Conservation (phyloP, 1,284 basidiomycete species). For the Marasmius fiardii region DNA sequence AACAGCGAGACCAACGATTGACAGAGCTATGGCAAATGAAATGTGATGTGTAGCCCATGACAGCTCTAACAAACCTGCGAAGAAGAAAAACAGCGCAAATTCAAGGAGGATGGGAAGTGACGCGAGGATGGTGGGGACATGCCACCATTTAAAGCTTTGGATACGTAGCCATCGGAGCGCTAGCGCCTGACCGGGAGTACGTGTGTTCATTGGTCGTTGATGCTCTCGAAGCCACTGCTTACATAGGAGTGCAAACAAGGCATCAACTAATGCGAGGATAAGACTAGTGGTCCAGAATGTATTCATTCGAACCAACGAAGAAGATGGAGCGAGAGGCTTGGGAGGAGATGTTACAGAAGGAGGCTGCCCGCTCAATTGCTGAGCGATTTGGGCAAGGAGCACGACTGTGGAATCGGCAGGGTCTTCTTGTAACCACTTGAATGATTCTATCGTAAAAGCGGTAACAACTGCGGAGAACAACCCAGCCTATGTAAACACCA, state of each 20-base stretch:
- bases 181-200: background rate
- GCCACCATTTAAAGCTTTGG: background rate
- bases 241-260: conserved; percentile 8
- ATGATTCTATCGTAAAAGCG: conserved; percentile 6
- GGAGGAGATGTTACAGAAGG: background rate
- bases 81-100: conserved; percentile 2
- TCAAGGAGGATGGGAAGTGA: background rate
- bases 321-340: background rate
- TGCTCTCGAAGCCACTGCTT: conserved; percentile 13
- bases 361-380: background rate
- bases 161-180: background rate
- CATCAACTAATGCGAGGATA: background rate
- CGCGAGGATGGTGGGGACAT: background rate
- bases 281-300: conserved; percentile 9
- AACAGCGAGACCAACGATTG: background rate
- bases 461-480: conserved; percentile 6
- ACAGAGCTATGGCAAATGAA: no score
- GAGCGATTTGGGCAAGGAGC: conserved; percentile 1
- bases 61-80: conserved; percentile 2
- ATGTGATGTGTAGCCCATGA: no score
- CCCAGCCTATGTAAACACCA: conserved; percentile 4
- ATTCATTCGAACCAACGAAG: background rate
- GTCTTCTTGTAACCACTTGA: conserved; percentile 1
- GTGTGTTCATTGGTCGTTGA: background rate
- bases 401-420: background rate